phyloP scores from a whole-genome alignment of 805 yeast species.

The Saturnispora kantuleensis region DNA sequence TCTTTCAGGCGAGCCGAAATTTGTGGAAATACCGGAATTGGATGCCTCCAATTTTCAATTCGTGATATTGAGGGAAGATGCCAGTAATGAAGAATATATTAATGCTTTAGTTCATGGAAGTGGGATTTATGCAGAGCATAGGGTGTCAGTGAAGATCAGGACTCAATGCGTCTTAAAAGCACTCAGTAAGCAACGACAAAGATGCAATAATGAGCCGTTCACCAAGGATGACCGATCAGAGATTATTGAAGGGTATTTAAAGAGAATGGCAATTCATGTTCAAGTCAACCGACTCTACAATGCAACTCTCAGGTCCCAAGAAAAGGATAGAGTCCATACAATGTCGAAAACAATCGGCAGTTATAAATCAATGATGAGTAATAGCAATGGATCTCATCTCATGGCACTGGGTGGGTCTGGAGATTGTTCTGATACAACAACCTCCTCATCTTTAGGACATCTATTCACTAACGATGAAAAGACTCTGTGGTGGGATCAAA shows the following conservation, averaged over 20 bases:
- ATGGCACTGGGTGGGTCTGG: constrained; percentile 3
- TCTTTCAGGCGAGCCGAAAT: constrained; percentile 39
- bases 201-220: constrained; percentile 2
- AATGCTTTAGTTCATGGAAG: constrained; percentile 34
- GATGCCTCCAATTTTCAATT: constrained; percentile 26
- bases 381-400: too few species aligned
- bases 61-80: constrained; percentile 30
- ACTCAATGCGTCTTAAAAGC: constrained; percentile 4
- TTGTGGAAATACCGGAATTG: constrained; percentile 23
- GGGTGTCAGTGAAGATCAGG: constrained; percentile 14
- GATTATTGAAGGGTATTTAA: constrained; percentile 40
- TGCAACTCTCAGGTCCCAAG: constrained; percentile 28
- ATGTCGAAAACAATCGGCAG: background rate
- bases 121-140: constrained; percentile 50
- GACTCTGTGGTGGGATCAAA: constrained; percentile 22
- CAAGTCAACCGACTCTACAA: constrained; percentile 59
- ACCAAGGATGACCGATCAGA: constrained; percentile 32
- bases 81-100: constrained; percentile 37
- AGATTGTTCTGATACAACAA: constrained; percentile 14
- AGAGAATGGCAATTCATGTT: constrained; percentile 45
- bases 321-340: constrained; percentile 7
- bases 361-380: constrained; percentile 5
- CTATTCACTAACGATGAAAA: constrained; percentile 21
- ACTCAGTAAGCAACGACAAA: constrained; percentile 13
- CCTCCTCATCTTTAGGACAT: constrained; percentile 10